These are phyloP conservation scores for Rubus parviflorus DNA, from an alignment of 306 rosid species.

Conservation along the genomic window DNA sequence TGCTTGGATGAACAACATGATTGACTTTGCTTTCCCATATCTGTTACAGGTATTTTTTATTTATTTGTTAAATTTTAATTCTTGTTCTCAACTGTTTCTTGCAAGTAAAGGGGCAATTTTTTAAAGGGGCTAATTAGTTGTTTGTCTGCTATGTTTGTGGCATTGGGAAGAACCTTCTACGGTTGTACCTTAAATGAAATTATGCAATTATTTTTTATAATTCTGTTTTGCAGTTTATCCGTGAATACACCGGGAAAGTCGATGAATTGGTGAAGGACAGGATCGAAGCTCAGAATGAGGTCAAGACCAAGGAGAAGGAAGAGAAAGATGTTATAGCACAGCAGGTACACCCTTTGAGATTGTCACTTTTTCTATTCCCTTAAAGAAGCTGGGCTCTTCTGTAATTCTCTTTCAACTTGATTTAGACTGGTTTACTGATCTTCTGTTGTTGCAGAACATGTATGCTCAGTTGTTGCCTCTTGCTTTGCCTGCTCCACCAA, in stretches of 20 bases:
- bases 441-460: conserved; percentile 77
- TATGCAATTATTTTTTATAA: neutral
- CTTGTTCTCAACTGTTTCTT: neutral
- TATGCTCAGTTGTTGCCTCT: conserved; percentile 96
- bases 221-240: conserved; percentile 66
- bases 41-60: conserved; percentile 65
- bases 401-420: neutral
- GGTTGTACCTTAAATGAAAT: no score
- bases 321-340: conserved; percentile 90
- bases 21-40: conserved; percentile 93
- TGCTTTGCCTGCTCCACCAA: conserved; percentile 97
- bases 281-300: conserved; percentile 74
- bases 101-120: neutral
- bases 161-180: neutral
- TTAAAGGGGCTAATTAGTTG: no score
- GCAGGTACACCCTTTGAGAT: conserved; percentile 56
- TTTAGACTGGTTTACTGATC: neutral
- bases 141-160: neutral
- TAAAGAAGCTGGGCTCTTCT: neutral
- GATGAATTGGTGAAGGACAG: conserved; percentile 90
- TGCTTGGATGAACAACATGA: conserved; percentile 95
- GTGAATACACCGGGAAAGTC: conserved; percentile 94
- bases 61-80: neutral
- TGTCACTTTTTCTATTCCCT: neutral
- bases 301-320: conserved; percentile 76